phyloP scores from a whole-genome alignment of 768 basidiomycete species.

The Neoboletus subvelutipes region DNA sequence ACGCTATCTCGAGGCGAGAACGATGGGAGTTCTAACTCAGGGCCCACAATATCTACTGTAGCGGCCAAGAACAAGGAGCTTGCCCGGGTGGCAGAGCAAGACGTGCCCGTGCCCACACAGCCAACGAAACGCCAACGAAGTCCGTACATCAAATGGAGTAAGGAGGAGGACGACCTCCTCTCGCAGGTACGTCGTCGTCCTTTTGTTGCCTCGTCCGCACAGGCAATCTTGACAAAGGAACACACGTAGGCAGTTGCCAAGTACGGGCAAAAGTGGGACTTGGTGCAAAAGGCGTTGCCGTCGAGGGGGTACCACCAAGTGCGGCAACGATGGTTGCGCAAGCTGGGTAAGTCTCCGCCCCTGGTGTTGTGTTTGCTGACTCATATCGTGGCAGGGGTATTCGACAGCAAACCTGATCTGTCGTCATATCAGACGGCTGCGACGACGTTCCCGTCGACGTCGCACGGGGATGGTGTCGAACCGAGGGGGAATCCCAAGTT shows the following conservation, averaged over 20 bases:
- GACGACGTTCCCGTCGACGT: constrained; percentile 12
- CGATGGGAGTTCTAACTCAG: not conserved
- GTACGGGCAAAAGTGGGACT: constrained; percentile 40
- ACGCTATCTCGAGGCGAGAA: constrained; percentile 8
- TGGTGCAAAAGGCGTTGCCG: constrained; percentile 41
- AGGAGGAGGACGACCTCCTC: constrained; percentile 42
- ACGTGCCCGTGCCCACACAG: constrained; percentile 12
- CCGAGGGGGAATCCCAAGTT: constrained; percentile 38
- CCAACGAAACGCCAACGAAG: constrained; percentile 37
- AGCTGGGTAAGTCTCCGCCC: constrained; percentile 31
- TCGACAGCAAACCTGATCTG: constrained; percentile 37
- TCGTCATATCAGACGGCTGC: constrained; percentile 34
- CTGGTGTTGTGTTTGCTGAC: not conserved
- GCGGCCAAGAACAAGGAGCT: constrained; percentile 23
- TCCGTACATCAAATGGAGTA: constrained; percentile 44
- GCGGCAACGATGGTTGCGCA: constrained; percentile 43
- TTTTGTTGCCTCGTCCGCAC: not conserved
- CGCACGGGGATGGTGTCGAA: constrained; percentile 16
- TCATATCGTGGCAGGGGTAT: constrained; percentile 24
- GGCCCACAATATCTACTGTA: not conserved
- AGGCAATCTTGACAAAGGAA: not conserved
- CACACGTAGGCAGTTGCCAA: constrained; percentile 36
- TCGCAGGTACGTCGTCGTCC: constrained; percentile 30
- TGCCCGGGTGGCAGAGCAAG: constrained; percentile 31
- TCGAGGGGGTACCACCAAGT: constrained; percentile 44